Conservation (phyloP, 257 asterid genomes). For the Lycium barbarum region DNA sequence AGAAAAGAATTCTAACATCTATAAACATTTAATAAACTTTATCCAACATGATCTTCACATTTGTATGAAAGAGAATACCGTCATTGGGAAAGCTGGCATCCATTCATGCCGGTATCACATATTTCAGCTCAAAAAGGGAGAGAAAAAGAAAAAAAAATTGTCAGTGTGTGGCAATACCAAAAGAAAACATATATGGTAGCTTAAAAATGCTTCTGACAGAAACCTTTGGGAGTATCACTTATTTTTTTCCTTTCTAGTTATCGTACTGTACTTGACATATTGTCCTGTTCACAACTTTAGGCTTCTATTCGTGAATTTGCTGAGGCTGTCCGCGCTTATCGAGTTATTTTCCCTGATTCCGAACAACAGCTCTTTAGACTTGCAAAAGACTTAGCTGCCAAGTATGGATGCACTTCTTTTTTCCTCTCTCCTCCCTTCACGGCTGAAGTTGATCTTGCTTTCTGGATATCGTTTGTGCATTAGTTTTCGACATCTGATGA, state of each 20-base stretch:
- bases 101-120: constrained; percentile 26
- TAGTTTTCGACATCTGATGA: constrained; percentile 11
- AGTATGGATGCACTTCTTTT: constrained; percentile 48
- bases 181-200: not conserved
- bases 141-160: no score
- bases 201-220: constrained; percentile 8
- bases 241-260: constrained; percentile 18
- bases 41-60: not conserved
- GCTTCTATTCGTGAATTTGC: constrained; percentile 89
- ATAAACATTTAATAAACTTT: constrained; percentile 14
- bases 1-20: not conserved
- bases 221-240: constrained; percentile 20
- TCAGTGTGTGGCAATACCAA: not conserved
- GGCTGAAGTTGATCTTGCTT: constrained; percentile 13
- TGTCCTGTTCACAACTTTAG: constrained; percentile 49
- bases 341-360: constrained; percentile 84
- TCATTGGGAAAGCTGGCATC: not conserved
- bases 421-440: not conserved
- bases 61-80: not conserved
- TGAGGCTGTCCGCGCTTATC: constrained; percentile 95
- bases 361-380: constrained; percentile 86
- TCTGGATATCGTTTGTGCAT: constrained; percentile 19
- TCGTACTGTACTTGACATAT: constrained; percentile 10
- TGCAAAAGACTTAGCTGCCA: constrained; percentile 72
- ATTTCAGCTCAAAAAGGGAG: not conserved